A percentile compares a stretch with the other conserved stretches of the same genome.
Evolutionary conservation across 768 basidiomycete genomes (phyloP).

Genomic region (Exsudoporus frostii): DNA sequence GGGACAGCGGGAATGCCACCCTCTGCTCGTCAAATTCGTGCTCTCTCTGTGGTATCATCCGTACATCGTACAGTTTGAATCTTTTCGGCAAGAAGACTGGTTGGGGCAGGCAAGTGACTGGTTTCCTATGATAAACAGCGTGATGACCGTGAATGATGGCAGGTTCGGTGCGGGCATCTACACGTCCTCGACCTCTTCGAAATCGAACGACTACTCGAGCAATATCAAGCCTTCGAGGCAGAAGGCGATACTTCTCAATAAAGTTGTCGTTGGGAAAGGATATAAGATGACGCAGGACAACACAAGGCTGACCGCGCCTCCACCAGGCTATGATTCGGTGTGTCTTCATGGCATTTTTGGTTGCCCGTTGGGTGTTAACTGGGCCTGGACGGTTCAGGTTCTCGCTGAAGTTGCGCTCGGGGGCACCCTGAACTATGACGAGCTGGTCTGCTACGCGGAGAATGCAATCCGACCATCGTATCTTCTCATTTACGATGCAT

Average conservation of each 20-base stretch:
- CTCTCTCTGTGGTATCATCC: slow-evolving; percentile 61
- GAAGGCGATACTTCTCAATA: slow-evolving; percentile 71
- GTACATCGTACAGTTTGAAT: slow-evolving; percentile 60
- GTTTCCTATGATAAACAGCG: neutral
- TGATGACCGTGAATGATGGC: slow-evolving; percentile 4
- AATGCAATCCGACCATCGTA: slow-evolving; percentile 72
- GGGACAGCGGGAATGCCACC: slow-evolving; percentile 55
- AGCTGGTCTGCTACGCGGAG: slow-evolving; percentile 66
- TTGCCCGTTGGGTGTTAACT: neutral
- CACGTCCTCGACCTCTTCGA: slow-evolving; percentile 77
- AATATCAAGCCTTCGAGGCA: slow-evolving; percentile 52
- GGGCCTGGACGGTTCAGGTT: slow-evolving; percentile 39
- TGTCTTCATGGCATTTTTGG: slow-evolving; percentile 19
- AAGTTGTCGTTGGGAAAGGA: slow-evolving; percentile 69
- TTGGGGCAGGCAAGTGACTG: slow-evolving; percentile 55
- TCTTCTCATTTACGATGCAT: slow-evolving; percentile 63
- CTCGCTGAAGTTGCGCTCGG: slow-evolving; percentile 57
- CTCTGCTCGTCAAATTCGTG: slow-evolving; percentile 54
- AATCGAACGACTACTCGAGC: slow-evolving; percentile 71
- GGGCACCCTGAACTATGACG: slow-evolving; percentile 66
- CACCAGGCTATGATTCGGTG: slow-evolving; percentile 65
- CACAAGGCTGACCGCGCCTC: slow-evolving; percentile 52
- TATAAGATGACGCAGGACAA: slow-evolving; percentile 62
- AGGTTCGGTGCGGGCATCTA: slow-evolving; percentile 73
- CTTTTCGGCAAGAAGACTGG: slow-evolving; percentile 68